Evolutionary conservation across 805 yeast species (phyloP).

Genomic region (Kuraishia piskuri): DNA sequence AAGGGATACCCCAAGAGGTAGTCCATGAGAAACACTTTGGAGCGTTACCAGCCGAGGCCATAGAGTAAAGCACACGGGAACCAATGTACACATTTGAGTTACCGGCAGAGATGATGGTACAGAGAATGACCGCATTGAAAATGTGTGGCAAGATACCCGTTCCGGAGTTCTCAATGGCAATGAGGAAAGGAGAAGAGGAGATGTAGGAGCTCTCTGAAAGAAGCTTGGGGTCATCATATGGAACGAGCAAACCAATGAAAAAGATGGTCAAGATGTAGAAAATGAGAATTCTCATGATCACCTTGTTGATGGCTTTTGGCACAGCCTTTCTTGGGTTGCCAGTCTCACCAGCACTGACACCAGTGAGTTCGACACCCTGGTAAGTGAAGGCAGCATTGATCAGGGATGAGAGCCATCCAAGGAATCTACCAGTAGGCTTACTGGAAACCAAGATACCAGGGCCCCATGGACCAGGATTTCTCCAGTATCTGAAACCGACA

Average conservation of each 20-base stretch:
- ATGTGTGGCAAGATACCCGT: slow-evolving; percentile 65
- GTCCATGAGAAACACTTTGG: slow-evolving; percentile 60
- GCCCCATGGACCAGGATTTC: slow-evolving; percentile 31
- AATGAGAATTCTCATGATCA: slow-evolving; percentile 43
- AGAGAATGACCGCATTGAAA: slow-evolving; percentile 67
- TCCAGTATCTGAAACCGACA: slow-evolving; percentile 36
- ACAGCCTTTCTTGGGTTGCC: slow-evolving; percentile 38
- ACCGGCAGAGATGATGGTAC: slow-evolving; percentile 75
- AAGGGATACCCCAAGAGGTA: slow-evolving; percentile 65
- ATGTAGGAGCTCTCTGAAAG: slow-evolving; percentile 45
- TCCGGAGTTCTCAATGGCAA: slow-evolving; percentile 63
- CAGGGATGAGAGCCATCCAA: slow-evolving; percentile 43
- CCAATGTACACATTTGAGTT: slow-evolving; percentile 75
- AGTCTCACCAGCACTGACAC: slow-evolving; percentile 39
- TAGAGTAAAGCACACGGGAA: slow-evolving; percentile 65
- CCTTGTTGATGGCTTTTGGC: slow-evolving; percentile 43
- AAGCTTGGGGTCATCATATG: slow-evolving; percentile 36
- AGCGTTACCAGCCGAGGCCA: slow-evolving; percentile 67
- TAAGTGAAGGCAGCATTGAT: slow-evolving; percentile 44
- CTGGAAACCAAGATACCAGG: slow-evolving; percentile 35
- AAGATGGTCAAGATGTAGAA: slow-evolving; percentile 47
- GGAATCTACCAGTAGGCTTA: slow-evolving; percentile 35
- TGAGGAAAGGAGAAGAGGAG: slow-evolving; percentile 77
- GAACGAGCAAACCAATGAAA: slow-evolving; percentile 49
- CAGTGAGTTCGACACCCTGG: slow-evolving; percentile 43